Evolutionary conservation across 202 grass and related monocot species (phyloP), one percentile per base, ranked within the genome.

Genomic region (Dendrocalamus latiflorus): DNA sequence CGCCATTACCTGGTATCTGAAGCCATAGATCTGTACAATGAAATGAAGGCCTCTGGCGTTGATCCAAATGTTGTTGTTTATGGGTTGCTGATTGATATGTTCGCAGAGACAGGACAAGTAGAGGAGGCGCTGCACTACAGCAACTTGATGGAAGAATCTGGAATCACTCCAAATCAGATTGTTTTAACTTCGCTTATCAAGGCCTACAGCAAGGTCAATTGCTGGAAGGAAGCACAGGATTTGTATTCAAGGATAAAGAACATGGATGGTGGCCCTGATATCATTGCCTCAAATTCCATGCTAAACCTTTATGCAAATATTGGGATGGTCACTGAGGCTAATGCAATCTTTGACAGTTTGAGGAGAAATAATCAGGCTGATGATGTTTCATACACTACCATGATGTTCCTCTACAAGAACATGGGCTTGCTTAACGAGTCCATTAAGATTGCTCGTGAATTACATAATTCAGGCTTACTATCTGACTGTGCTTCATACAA

Each of bases 221-320:
- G n/a, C n/a, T n/a, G n/a, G n/a, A n/a, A n/a, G n/a, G n/a, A n/a
- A n/a, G n/a, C n/a, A n/a, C n/a, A n/a, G n/a, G n/a, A n/a, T n/a
- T n/a, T n/a, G n/a, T n/a, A n/a, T n/a, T n/a, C n/a, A n/a, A n/a
- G n/a, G n/a, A n/a, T n/a, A n/a, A n/a, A n/a, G n/a, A n/a, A n/a
- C n/a, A n/a, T n/a, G n/a, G n/a, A n/a, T n/a, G n/a, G n/a, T n/a
- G n/a, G n/a, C n/a, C n/a, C n/a, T n/a, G n/a, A n/a, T n/a, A n/a
- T n/a, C n/a, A n/a, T n/a, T n/a, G n/a, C n/a, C n/a, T n/a, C n/a
- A n/a, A 89, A 94, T 84, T 81, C 86, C 78, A 89, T 94, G 84
- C 87, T 94, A 75, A 91, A 91, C 61, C 84, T 94, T 72, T 94
- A 89, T 89, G 86, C 87, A 44, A 84, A 89, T 62, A 84, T 94